These are phyloP conservation scores for Geotrichum carabidarum DNA, from an alignment of 1,139 yeast species.

Conservation along the genomic window DNA sequence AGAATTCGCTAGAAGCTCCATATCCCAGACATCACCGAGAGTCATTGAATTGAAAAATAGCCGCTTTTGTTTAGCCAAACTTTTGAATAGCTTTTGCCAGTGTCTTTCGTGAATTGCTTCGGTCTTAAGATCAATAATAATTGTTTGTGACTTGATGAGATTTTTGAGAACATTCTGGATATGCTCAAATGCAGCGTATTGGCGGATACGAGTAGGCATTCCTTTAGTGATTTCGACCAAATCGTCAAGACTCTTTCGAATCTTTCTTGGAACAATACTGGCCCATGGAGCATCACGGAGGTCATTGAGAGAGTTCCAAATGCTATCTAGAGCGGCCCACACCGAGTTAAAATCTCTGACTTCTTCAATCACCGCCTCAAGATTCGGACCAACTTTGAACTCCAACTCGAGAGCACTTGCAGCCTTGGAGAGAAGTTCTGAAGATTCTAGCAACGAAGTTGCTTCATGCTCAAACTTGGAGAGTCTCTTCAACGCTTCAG, in stretches of 20 bases:
- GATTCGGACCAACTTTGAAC: constrained; percentile 33
- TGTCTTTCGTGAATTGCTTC: constrained; percentile 63
- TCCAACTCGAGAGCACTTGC: constrained; percentile 44
- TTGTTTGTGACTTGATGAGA: constrained; percentile 41
- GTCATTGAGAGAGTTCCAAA: constrained; percentile 50
- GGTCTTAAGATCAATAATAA: constrained; percentile 50
- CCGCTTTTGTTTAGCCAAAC: constrained; percentile 29
- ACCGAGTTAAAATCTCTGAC: constrained; percentile 54
- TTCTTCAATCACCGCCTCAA: constrained; percentile 45
- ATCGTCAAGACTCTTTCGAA: constrained; percentile 52
- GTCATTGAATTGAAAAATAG: constrained; percentile 35
- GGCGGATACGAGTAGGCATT: constrained; percentile 58
- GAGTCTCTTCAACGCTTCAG: constrained; percentile 48
- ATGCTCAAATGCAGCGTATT: constrained; percentile 64
- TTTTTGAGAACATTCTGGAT: constrained; percentile 47
- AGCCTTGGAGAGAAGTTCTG: constrained; percentile 41
- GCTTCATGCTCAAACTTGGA: constrained; percentile 42
- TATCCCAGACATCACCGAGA: constrained; percentile 58
- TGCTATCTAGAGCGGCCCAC: constrained; percentile 58
- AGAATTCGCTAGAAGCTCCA: constrained; percentile 50
- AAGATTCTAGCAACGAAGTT: constrained; percentile 27
- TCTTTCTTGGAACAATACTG: constrained; percentile 44
- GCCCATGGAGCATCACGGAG: constrained; percentile 50
- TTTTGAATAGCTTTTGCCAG: constrained; percentile 53
- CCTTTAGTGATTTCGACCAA: constrained; percentile 46